Evolutionary conservation across 192 early-diverging fungal species (phyloP), one percentile per base, ranked within the genome.

Genomic region (Rhizoclosmatium globosum): DNA sequence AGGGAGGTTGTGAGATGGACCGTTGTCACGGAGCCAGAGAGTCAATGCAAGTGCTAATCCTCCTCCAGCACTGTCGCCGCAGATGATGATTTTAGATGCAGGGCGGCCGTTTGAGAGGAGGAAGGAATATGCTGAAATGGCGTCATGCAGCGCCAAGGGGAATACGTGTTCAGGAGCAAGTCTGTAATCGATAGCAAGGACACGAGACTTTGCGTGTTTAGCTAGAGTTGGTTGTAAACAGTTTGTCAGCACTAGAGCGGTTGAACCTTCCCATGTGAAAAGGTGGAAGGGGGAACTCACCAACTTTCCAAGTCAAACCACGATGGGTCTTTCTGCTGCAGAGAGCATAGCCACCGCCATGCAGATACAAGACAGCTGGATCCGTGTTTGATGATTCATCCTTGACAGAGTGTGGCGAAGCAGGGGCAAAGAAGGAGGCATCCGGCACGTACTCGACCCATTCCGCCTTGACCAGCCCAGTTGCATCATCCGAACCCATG

Each of bases 141-240:
- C 90, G 84, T 98, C 97, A 45, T 94, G 88, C 7, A 98, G 74
- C 44, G 93, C 94, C 64, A 90, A 82, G 7, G 96, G 97, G 79
- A 95, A 98, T 13, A 92, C 88, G 31, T 89, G 81, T 71, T 93
- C 89, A 0, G 97, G 95, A 0, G 95, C 91, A 21, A 97, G 79
- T 7, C 97, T 84, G 82, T 98, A 97, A 76, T 92, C 89, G 39
- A 94, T 83, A 4, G 85, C 91, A 39, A 93, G 77, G 1, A 92
- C 80, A 42, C 81, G 74, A 11, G 85, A 76, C 38, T 82, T 73
- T n/a, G 84, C 68, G 64, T 85, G 78, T 13, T 87, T 86, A 1
- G 93, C 85, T 38, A 77, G 60, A 2, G 87, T 7, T 17, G 11
- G 31, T 43, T 7, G 45, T 68, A 15, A 44, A 45, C 13, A 38